Percentiles rank a stretch among this genome's conserved stretches.
Conservation (phyloP, 306 rosid species). For the Hylodesmum podocarpum region DNA sequence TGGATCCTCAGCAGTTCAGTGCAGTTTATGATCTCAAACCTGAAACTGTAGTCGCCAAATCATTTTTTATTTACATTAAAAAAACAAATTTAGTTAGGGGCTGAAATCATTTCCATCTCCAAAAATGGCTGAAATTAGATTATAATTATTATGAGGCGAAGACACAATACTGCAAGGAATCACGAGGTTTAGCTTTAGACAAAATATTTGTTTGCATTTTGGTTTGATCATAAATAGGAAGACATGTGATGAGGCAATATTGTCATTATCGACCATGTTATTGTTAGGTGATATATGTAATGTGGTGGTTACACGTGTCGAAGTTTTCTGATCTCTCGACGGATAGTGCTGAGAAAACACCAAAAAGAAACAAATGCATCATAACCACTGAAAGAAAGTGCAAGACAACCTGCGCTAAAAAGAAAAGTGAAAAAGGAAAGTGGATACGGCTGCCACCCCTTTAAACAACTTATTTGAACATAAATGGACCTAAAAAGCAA, state of each 20-base stretch:
- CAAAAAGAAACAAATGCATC: constrained; percentile 15
- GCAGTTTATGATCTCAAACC: neutral
- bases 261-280: neutral
- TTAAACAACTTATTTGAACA: constrained; percentile 27
- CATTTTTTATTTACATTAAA: no score
- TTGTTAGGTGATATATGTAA: neutral
- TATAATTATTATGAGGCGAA: neutral
- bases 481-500: neutral
- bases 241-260: constrained; percentile 25
- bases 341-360: constrained; percentile 18
- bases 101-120: neutral
- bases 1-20: neutral
- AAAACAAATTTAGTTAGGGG: neutral
- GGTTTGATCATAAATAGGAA: constrained; percentile 5
- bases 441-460: neutral
- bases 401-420: neutral
- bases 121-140: neutral
- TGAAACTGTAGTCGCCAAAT: neutral
- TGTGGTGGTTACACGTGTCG: neutral
- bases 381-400: neutral
- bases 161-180: neutral
- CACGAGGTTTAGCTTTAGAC: neutral
- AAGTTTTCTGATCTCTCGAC: neutral
- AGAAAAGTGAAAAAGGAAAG: constrained; percentile 14
- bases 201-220: neutral